Conservation (phyloP, 352 stramenopile genomes). For the Phytophthora quininea region DNA sequence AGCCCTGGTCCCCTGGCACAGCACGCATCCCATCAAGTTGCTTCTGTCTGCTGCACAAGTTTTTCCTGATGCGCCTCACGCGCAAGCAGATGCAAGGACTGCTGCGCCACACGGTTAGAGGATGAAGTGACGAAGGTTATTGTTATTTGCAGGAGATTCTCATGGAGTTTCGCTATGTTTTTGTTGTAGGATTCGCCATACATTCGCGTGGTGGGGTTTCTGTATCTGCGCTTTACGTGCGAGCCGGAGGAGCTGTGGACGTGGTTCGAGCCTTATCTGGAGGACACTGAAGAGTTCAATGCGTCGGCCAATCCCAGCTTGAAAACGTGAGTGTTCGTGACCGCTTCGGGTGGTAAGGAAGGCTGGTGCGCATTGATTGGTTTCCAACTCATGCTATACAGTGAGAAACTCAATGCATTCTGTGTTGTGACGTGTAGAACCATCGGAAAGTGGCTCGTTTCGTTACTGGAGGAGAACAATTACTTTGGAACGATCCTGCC, state of each 20-base stretch:
- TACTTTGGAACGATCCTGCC: constrained; percentile 97
- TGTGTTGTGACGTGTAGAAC: constrained; percentile 56
- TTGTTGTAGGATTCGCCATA: constrained; percentile 91
- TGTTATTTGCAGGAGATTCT: constrained; percentile 15
- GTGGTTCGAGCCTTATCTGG: constrained; percentile 96
- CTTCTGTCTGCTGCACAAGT: constrained; percentile 97
- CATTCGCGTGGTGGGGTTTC: constrained; percentile 96
- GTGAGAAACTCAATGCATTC: too few relatives aligned
- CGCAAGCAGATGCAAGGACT: constrained; percentile 96
- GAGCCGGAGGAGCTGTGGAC: constrained; percentile 93
- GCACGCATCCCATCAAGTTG: constrained; percentile 92
- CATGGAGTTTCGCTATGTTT: constrained; percentile 15
- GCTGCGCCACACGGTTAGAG: constrained; percentile 85
- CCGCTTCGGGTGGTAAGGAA: constrained; percentile 35
- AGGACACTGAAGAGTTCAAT: constrained; percentile 95
- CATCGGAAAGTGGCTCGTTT: constrained; percentile 92
- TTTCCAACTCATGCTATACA: constrained; percentile 10
- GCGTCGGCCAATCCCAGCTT: constrained; percentile 81
- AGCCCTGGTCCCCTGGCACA: constrained; percentile 93
- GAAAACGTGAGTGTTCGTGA: constrained; percentile 61
- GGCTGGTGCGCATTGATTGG: constrained; percentile 17
- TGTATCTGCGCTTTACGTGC: constrained; percentile 97
- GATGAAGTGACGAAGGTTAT: not conserved
- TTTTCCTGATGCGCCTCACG: constrained; percentile 96
- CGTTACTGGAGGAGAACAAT: constrained; percentile 94